Evolutionary conservation across 257 asterid species (phyloP).

Genomic region (Catharanthus roseus): DNA sequence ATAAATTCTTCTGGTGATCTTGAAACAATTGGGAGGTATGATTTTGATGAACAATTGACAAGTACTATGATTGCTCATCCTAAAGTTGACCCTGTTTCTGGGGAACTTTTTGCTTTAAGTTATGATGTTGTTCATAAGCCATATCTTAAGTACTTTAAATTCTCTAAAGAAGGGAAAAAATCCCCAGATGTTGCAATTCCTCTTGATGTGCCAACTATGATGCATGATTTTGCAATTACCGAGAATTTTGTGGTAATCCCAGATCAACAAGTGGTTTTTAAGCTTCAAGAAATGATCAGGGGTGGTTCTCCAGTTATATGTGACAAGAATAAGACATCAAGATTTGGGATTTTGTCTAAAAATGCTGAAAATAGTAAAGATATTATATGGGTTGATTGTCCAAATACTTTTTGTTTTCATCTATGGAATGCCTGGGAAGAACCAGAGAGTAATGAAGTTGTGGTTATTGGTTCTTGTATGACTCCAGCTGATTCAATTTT

Average conservation of each 20-base stretch:
- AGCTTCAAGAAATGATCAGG: slow-evolving; percentile 56
- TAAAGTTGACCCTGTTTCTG: slow-evolving; percentile 51
- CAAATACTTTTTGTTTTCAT: slow-evolving; percentile 59
- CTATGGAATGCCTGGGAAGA: slow-evolving; percentile 79
- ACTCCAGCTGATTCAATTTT: slow-evolving; percentile 70
- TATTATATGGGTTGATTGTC: slow-evolving; percentile 49
- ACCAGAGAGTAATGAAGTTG: slow-evolving; percentile 50
- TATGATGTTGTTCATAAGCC: slow-evolving; percentile 55
- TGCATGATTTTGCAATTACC: slow-evolving; percentile 73
- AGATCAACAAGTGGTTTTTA: slow-evolving; percentile 77
- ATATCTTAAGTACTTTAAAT: slow-evolving; percentile 48
- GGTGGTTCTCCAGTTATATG: slow-evolving; percentile 64
- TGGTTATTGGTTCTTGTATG: slow-evolving; percentile 80
- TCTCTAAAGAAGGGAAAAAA: slow-evolving; percentile 38
- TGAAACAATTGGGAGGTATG: slow-evolving; percentile 41
- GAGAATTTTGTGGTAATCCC: slow-evolving; percentile 59
- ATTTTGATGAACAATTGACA: slow-evolving; percentile 33
- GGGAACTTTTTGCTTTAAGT: slow-evolving; percentile 52
- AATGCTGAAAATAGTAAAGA: slow-evolving; percentile 23
- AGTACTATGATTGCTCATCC: slow-evolving; percentile 73
- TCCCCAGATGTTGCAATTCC: slow-evolving; percentile 47
- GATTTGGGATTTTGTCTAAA: slow-evolving; percentile 50
- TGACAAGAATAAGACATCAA: slow-evolving; percentile 45
- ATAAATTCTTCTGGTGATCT: slow-evolving; percentile 41
- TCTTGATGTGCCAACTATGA: slow-evolving; percentile 51